phyloP scores from a whole-genome alignment of 495 filamentous ascomycete genomes.

The Aspergillus carlsbadensis region DNA sequence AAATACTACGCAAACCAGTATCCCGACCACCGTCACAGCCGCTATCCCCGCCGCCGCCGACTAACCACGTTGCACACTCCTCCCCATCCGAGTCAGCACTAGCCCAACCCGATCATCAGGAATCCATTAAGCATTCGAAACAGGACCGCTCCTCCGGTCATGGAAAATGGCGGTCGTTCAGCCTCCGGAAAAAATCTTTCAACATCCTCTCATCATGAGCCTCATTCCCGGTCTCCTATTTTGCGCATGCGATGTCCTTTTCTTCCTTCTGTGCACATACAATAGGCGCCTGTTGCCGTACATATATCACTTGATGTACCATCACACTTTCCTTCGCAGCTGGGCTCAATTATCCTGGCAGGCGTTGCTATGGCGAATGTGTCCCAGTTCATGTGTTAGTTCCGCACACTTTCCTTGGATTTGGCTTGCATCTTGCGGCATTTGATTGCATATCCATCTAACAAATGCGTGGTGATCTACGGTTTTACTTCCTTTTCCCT shows the following conservation, averaged over 20 bases:
- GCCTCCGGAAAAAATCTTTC: conserved; percentile 43
- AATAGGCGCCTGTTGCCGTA: conserved; percentile 19
- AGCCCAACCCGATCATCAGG: conserved; percentile 26
- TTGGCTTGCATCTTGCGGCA: conserved; percentile 3
- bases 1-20: conserved; percentile 14
- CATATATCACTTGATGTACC: conserved; percentile 37
- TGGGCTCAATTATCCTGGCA: conserved; percentile 4
- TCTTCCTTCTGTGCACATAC: conserved; percentile 36
- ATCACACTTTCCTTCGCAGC: conserved; percentile 31
- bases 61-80: conserved; percentile 16
- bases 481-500: conserved; percentile 2
- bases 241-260: background rate
- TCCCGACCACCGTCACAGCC: conserved; percentile 1
- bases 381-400: conserved; percentile 20
- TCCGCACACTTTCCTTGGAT: conserved; percentile 9
- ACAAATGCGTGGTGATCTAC: conserved; percentile 12
- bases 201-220: conserved; percentile 33
- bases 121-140: conserved; percentile 22
- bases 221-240: background rate
- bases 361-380: background rate
- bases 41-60: background rate
- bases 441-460: background rate
- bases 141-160: conserved; percentile 23
- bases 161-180: conserved; percentile 43
- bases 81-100: conserved; percentile 22